Evolutionary conservation across 2,329 filamentous ascomycete species (phyloP).

Genomic region (Fusarium clavum): DNA sequence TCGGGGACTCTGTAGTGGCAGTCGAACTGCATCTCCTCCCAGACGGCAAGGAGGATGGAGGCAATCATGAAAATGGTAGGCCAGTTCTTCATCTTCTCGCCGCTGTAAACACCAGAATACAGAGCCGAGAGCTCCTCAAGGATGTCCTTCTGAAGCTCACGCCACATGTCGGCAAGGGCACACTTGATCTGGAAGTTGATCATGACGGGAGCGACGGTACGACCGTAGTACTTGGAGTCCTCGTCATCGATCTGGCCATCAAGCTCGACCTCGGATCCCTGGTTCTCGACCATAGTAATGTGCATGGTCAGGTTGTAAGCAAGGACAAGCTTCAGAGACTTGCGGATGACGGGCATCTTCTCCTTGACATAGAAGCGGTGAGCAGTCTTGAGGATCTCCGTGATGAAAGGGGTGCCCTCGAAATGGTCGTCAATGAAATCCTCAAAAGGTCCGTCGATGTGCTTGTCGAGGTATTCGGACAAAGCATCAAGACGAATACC

Average conservation of each 20-base stretch:
- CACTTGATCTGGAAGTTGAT: constrained; percentile 99
- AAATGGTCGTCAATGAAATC: constrained; percentile 96
- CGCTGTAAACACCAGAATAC: constrained; percentile 98
- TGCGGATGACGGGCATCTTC: constrained; percentile 88
- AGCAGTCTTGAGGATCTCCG: constrained; percentile 94
- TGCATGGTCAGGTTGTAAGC: constrained; percentile 96
- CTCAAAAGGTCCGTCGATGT: constrained; percentile 92
- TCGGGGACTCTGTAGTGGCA: constrained; percentile 95
- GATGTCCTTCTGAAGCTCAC: constrained; percentile 94
- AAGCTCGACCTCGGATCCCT: constrained; percentile 81
- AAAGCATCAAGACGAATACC: constrained; percentile 84
- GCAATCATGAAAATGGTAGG: constrained; percentile 98
- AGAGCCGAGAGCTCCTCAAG: constrained; percentile 91
- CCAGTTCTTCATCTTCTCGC: constrained; percentile 98
- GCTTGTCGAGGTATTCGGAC: constrained; percentile 93
- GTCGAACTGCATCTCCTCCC: constrained; percentile 99
- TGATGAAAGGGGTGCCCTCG: constrained; percentile 93
- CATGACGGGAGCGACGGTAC: constrained; percentile 95
- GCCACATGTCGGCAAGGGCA: constrained; percentile 97
- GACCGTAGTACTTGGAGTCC: constrained; percentile 87
- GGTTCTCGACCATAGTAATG: constrained; percentile 92
- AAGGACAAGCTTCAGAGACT: constrained; percentile 92
- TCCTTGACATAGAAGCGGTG: constrained; percentile 93
- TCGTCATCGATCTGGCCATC: constrained; percentile 88
- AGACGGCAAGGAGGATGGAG: constrained; percentile 90